Evolutionary conservation across 768 basidiomycete genomes (phyloP).

Genomic region (Collybia sordida): DNA sequence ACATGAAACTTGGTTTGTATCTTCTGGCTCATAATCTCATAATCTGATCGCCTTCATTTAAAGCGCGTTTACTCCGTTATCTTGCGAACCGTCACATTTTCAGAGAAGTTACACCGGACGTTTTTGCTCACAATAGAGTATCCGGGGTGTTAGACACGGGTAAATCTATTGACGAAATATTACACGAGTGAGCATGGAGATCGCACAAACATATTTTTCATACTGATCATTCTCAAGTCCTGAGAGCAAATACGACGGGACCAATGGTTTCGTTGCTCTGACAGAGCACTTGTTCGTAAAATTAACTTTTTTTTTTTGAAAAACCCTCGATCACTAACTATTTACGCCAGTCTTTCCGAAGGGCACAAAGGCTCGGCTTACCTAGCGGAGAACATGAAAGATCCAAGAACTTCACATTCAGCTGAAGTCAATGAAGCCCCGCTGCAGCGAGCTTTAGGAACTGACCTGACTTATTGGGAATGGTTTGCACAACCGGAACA

Average conservation of each 20-base stretch:
- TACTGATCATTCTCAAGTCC: not conserved
- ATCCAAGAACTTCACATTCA: not conserved
- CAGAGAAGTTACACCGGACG: no score
- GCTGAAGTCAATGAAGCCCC: not conserved
- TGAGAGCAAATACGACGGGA: not conserved
- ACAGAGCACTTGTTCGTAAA: not conserved
- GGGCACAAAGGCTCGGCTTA: not conserved
- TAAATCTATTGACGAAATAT: no score
- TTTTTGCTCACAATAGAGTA: no score
- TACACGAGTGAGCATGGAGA: no score
- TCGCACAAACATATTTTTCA: no score
- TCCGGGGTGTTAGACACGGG: no score
- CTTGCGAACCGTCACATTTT: no score
- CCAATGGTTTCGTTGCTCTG: not conserved
- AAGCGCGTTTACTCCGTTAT: no score
- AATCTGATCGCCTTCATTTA: no score
- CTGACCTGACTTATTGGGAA: not conserved
- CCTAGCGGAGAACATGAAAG: not conserved
- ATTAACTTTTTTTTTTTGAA: not conserved
- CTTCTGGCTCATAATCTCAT: no score
- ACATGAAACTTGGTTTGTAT: no score
- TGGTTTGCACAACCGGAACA: slow-evolving; percentile 6
- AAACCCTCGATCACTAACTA: not conserved
- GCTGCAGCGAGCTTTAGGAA: not conserved
- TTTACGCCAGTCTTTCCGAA: not conserved